These are phyloP conservation scores for Russula lepida DNA, from an alignment of 768 basidiomycete genomes.

Conservation along the genomic window DNA sequence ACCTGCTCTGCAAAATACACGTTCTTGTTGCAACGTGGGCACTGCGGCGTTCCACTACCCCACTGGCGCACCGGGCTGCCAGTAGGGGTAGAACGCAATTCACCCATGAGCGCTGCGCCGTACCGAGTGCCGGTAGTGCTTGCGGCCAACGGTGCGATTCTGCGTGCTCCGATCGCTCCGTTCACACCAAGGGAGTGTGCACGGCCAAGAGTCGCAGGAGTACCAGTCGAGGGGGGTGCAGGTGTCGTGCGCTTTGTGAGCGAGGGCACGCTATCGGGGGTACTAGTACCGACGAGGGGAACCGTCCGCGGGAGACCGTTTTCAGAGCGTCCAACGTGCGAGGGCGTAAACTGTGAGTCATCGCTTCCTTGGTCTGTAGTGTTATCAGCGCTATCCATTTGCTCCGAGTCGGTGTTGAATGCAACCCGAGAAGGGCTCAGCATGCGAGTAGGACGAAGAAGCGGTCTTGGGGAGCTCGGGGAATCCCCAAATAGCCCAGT, in stretches of 20 bases:
- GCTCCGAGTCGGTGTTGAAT: conserved; percentile 3
- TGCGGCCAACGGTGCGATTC: conserved; percentile 30
- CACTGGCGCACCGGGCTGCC: conserved; percentile 33
- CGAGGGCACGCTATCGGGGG: conserved; percentile 18
- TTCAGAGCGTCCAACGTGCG: conserved; percentile 41
- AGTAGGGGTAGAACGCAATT: conserved; percentile 24
- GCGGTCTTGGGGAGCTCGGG: conserved; percentile 23
- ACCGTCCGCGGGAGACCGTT: conserved; percentile 50
- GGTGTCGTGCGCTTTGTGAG: background rate
- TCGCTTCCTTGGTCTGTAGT: conserved; percentile 25
- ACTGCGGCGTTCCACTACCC: conserved; percentile 51
- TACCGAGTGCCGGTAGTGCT: conserved; percentile 59
- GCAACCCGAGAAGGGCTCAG: conserved; percentile 30
- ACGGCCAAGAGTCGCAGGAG: conserved; percentile 9
- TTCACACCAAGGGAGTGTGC: conserved; percentile 1
- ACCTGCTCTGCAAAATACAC: conserved; percentile 88
- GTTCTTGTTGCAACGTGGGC: conserved; percentile 61
- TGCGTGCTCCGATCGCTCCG: background rate
- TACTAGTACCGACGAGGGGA: conserved; percentile 26
- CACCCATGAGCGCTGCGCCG: conserved; percentile 42
- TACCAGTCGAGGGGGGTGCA: background rate
- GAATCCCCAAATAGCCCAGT: conserved; percentile 22
- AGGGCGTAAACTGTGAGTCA: conserved; percentile 27
- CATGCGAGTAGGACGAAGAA: conserved; percentile 35
- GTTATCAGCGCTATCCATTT: background rate